Percentiles rank a stretch among this genome's conserved stretches.
These are phyloP conservation scores for Sanghuangporus weigelae DNA, from an alignment of 1,284 basidiomycete genomes.

Conservation along the genomic window DNA sequence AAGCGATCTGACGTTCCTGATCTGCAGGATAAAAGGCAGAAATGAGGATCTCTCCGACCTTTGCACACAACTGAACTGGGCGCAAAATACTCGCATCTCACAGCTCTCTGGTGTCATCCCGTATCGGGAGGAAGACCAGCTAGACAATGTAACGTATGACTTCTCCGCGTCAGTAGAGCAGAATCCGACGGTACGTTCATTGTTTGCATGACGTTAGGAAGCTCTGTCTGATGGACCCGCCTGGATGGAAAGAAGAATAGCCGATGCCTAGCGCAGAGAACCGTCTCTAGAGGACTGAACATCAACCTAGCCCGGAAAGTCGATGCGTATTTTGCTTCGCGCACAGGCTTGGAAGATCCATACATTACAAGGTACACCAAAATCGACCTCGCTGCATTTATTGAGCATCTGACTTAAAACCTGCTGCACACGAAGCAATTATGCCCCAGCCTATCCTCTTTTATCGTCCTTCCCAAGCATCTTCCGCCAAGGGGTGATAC, in stretches of 20 bases:
- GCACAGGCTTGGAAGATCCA: slow-evolving; percentile 27
- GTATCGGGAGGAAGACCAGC: slow-evolving; percentile 25
- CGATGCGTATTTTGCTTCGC: slow-evolving; percentile 31
- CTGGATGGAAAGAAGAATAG: background rate
- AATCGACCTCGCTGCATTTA: background rate
- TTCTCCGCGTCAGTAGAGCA: slow-evolving; percentile 35
- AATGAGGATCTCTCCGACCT: slow-evolving; percentile 43
- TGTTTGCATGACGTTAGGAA: background rate
- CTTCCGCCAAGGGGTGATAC: slow-evolving; percentile 22
- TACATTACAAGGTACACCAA: slow-evolving; percentile 32
- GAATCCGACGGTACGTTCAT: slow-evolving; percentile 21
- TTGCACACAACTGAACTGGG: slow-evolving; percentile 47
- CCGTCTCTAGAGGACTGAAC: slow-evolving; percentile 54
- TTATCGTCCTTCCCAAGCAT: slow-evolving; percentile 46
- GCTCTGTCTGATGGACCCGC: background rate
- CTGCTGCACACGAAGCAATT: slow-evolving; percentile 33
- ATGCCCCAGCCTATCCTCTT: slow-evolving; percentile 42
- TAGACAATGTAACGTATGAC: slow-evolving; percentile 34
- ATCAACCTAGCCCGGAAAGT: slow-evolving; percentile 31
- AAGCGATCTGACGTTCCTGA: background rate
- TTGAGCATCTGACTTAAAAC: background rate
- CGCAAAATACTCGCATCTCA: slow-evolving; percentile 50
- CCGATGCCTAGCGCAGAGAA: slow-evolving; percentile 31
- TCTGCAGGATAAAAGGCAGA: slow-evolving; percentile 34
- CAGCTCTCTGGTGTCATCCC: slow-evolving; percentile 54